These are phyloP conservation scores for Anthoceros angustus DNA, from an alignment of 225 moss, liverwort and hornwort species.

Conservation along the genomic window DNA sequence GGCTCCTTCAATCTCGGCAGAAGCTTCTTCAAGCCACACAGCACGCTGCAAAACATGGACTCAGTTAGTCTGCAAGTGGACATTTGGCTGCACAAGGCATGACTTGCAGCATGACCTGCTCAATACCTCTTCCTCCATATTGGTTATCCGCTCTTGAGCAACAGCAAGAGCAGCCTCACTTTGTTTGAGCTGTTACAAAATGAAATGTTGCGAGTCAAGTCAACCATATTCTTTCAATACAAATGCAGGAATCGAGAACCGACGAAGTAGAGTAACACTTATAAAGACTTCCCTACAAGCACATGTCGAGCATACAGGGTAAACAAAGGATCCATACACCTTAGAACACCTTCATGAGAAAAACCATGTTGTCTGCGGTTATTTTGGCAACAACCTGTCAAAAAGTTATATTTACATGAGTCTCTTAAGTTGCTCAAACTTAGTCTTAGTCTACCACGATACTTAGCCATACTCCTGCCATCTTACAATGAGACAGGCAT, in stretches of 20 bases:
- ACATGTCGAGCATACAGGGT: slow-evolving; percentile 1
- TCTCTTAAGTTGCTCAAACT: too few species aligned
- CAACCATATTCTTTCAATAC: neutral
- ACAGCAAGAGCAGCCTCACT: slow-evolving; percentile 29
- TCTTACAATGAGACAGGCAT: neutral
- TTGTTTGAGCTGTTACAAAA: slow-evolving; percentile 26
- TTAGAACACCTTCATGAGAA: slow-evolving; percentile 66
- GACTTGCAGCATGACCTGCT: neutral
- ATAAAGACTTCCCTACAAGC: neutral
- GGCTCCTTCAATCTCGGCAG: slow-evolving; percentile 43
- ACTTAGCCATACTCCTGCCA: neutral
- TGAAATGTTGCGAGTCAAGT: neutral
- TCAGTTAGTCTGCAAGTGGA: neutral
- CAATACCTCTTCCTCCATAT: slow-evolving; percentile 43
- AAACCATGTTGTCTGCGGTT: slow-evolving; percentile 76
- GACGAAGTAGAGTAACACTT: neutral
- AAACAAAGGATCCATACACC: slow-evolving; percentile 36
- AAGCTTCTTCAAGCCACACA: slow-evolving; percentile 51
- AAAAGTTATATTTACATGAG: neutral
- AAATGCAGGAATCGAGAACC: neutral
- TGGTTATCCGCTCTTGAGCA: slow-evolving; percentile 25
- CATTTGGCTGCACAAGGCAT: neutral
- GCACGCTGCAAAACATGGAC: slow-evolving; percentile 11
- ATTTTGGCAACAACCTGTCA: slow-evolving; percentile 52
- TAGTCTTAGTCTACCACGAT: too few species aligned